Evolutionary conservation across 257 asterid genomes (phyloP).

Genomic region (Solanum gracilifrons): DNA sequence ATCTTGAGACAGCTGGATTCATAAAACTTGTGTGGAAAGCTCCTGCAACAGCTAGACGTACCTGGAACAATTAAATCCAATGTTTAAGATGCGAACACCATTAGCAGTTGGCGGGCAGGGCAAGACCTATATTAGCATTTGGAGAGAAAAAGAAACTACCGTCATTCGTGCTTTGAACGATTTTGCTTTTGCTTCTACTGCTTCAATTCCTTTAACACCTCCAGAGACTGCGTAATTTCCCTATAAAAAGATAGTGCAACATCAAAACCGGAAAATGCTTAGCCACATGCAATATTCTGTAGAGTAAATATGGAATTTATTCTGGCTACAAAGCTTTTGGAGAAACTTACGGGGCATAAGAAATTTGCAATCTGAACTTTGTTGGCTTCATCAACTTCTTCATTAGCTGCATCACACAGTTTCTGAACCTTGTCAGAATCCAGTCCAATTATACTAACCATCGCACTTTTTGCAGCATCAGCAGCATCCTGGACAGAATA

Average conservation of each 20-base stretch:
- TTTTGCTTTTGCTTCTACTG: slow-evolving; percentile 93
- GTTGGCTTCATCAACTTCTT: slow-evolving; percentile 80
- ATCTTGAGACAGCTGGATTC: slow-evolving; percentile 91
- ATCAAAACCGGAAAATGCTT: background rate
- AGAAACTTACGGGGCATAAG: slow-evolving; percentile 73
- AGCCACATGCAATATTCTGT: background rate
- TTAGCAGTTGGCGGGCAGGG: background rate
- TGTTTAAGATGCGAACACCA: slow-evolving; percentile 1
- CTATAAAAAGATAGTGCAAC: slow-evolving; percentile 18
- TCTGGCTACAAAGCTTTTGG: background rate
- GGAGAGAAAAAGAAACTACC: slow-evolving; percentile 17
- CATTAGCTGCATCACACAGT: slow-evolving; percentile 95
- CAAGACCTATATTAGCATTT: background rate
- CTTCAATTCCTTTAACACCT: slow-evolving; percentile 93
- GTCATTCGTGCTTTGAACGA: slow-evolving; percentile 97
- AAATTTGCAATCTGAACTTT: slow-evolving; percentile 95
- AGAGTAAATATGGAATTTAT: background rate
- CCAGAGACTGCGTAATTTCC: slow-evolving; percentile 99
- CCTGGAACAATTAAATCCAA: slow-evolving; percentile 25
- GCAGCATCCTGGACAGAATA: slow-evolving; percentile 61
- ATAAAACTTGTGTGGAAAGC: slow-evolving; percentile 91
- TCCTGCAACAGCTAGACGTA: slow-evolving; percentile 93
- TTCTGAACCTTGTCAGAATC: slow-evolving; percentile 88
- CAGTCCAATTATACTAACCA: slow-evolving; percentile 93
- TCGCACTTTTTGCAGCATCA: slow-evolving; percentile 89